Evolutionary conservation across 2,329 filamentous ascomycete genomes (phyloP).

Genomic region (Aspergillus sp.): DNA sequence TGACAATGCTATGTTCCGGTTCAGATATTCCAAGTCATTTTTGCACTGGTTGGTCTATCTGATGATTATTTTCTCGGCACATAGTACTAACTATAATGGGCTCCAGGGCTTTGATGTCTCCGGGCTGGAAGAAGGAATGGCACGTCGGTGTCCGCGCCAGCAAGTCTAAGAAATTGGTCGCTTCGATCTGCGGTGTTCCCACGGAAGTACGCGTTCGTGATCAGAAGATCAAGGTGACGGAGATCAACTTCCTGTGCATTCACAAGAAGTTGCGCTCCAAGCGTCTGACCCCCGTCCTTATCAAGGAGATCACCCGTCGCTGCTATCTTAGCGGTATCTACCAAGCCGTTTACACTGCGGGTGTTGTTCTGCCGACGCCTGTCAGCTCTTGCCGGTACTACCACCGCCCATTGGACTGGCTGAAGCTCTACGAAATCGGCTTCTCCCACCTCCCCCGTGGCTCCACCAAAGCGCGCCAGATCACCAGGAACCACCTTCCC

Average conservation of each 20-base stretch:
- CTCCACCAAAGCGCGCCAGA: slow-evolving; percentile 82
- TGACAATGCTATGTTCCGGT: slow-evolving; percentile 93
- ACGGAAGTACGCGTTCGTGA: slow-evolving; percentile 78
- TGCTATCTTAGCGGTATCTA: slow-evolving; percentile 85
- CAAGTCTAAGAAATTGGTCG: slow-evolving; percentile 82
- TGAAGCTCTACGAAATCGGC: slow-evolving; percentile 90
- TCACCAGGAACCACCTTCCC: slow-evolving; percentile 82
- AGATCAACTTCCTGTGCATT: slow-evolving; percentile 97
- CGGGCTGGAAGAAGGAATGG: slow-evolving; percentile 92
- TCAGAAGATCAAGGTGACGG: slow-evolving; percentile 73
- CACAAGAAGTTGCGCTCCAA: slow-evolving; percentile 97
- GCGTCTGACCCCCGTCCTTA: slow-evolving; percentile 87
- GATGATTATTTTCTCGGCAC: neutral
- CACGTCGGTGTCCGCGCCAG: slow-evolving; percentile 89
- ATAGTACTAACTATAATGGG: neutral
- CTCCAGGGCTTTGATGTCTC: slow-evolving; percentile 83
- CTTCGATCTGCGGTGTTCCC: slow-evolving; percentile 93
- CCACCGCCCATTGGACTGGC: slow-evolving; percentile 91
- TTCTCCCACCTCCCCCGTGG: slow-evolving; percentile 85
- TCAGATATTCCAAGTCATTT: slow-evolving; percentile 90
- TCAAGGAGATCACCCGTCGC: slow-evolving; percentile 94
- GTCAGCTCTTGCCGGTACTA: slow-evolving; percentile 94
- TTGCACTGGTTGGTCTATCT: slow-evolving; percentile 70
- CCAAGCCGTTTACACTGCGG: slow-evolving; percentile 95
- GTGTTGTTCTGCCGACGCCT: slow-evolving; percentile 85